phyloP scores from a whole-genome alignment of 2,329 filamentous ascomycete genomes.

The Sclerotinia minor region DNA sequence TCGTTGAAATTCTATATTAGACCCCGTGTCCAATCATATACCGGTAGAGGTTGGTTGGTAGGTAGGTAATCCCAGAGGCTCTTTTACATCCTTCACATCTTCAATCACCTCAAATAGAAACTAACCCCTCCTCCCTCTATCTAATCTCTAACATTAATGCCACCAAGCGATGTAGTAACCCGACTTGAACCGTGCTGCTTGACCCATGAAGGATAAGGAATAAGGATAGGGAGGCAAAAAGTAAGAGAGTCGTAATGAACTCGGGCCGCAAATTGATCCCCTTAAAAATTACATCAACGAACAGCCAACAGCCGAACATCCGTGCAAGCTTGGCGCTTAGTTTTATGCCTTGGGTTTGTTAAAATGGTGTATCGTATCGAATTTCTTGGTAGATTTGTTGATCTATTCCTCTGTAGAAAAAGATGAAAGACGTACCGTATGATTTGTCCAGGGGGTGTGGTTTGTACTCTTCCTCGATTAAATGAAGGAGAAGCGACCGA shows the following conservation, averaged over 20 bases:
- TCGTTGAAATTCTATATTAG: neutral
- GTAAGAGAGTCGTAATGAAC: constrained; percentile 9
- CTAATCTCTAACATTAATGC: neutral
- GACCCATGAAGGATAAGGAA: neutral
- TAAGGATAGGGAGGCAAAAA: constrained; percentile 15
- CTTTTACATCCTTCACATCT: neutral
- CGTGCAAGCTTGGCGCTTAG: constrained; percentile 11
- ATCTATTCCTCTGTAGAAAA: neutral
- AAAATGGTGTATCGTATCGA: constrained; percentile 9
- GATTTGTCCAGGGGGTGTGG: neutral
- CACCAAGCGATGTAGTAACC: constrained; percentile 9
- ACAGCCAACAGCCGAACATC: neutral
- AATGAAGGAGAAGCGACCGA: constrained; percentile 15
- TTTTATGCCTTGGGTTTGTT: neutral
- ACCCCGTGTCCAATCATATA: neutral
- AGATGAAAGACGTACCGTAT: neutral
- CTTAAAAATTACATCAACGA: constrained; percentile 6
- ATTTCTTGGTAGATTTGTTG: neutral
- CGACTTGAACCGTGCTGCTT: constrained; percentile 10
- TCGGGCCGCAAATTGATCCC: constrained; percentile 19
- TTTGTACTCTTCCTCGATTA: constrained; percentile 2
- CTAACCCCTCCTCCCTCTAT: neutral
- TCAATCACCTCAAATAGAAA: neutral
- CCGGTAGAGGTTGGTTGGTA: neutral
- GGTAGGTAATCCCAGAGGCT: neutral